Evolutionary conservation across 768 basidiomycete genomes (phyloP).

Genomic region (Kwoniella pini): DNA sequence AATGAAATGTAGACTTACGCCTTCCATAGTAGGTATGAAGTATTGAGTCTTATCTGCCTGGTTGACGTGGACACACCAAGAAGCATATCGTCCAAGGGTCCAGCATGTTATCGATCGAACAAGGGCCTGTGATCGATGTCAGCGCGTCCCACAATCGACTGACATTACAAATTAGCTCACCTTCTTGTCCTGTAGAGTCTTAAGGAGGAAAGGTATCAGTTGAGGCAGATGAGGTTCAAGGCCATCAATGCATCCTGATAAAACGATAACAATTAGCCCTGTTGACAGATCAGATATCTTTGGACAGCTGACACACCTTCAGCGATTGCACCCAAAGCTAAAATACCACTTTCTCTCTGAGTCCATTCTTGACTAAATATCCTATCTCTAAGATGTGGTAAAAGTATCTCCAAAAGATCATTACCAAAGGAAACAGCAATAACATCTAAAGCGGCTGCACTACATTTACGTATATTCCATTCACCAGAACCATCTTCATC

Average conservation of each 20-base stretch:
- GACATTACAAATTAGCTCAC: conserved; percentile 56
- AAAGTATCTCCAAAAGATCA: conserved; percentile 84
- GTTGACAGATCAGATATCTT: too few species aligned
- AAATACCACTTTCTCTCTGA: conserved; percentile 89
- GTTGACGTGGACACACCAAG: conserved; percentile 80
- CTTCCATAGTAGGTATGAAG: conserved; percentile 98
- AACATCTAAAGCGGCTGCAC: conserved; percentile 94
- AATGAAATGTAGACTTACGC: conserved; percentile 61
- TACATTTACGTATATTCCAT: conserved; percentile 98
- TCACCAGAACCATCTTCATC: conserved; percentile 96
- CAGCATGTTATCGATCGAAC: conserved; percentile 98
- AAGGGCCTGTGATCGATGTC: conserved; percentile 66
- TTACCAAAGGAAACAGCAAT: conserved; percentile 87
- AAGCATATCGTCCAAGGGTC: conserved; percentile 98
- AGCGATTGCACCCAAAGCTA: conserved; percentile 96
- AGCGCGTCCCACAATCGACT: background rate
- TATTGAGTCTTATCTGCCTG: conserved; percentile 81
- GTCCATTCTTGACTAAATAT: conserved; percentile 91
- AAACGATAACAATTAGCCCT: background rate
- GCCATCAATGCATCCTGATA: conserved; percentile 87
- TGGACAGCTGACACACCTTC: conserved; percentile 69
- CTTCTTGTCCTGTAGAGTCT: conserved; percentile 86
- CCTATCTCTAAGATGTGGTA: conserved; percentile 87
- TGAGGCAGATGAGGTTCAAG: conserved; percentile 94
- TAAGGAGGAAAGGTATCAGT: conserved; percentile 88